These are phyloP conservation scores for Murraya paniculata DNA, from an alignment of 345 rosid genomes.

Conservation along the genomic window DNA sequence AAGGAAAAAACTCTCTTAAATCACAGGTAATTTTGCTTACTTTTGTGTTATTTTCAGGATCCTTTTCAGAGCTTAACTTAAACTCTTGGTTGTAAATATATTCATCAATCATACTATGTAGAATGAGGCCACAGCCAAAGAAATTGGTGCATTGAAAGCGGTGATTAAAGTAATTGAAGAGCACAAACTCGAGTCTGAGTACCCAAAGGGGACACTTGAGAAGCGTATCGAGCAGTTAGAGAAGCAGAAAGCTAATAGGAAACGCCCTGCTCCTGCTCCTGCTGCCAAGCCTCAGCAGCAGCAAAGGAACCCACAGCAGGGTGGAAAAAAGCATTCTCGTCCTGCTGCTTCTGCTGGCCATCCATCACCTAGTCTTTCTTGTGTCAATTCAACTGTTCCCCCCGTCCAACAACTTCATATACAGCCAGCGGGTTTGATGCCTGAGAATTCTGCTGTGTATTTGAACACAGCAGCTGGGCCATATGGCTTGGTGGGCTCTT, in stretches of 20 bases:
- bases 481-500: conserved; percentile 35
- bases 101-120: conserved; percentile 24
- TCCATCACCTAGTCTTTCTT: conserved; percentile 17
- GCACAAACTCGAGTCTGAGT: conserved; percentile 54
- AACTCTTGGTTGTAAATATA: not conserved
- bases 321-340: conserved; percentile 42
- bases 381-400: conserved; percentile 27
- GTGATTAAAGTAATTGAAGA: conserved; percentile 57
- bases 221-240: conserved; percentile 64
- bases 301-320: conserved; percentile 21
- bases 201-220: conserved; percentile 30
- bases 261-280: conserved; percentile 30
- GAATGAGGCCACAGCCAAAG: conserved; percentile 58
- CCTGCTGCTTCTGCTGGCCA: conserved; percentile 20
- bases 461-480: conserved; percentile 31
- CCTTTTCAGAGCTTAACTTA: not conserved
- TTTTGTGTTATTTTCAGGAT: conserved; percentile 3
- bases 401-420: conserved; percentile 37
- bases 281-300: conserved; percentile 37
- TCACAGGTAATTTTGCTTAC: conserved; percentile 39
- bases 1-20: conserved; percentile 43
- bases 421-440: conserved; percentile 40
- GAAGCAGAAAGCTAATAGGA: conserved; percentile 56
- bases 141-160: conserved; percentile 52
- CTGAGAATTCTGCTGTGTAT: conserved; percentile 21